Percentiles rank a stretch among this genome's conserved stretches.
Conservation (phyloP, 1,284 basidiomycete genomes). For the Tylopilus microsporus region DNA sequence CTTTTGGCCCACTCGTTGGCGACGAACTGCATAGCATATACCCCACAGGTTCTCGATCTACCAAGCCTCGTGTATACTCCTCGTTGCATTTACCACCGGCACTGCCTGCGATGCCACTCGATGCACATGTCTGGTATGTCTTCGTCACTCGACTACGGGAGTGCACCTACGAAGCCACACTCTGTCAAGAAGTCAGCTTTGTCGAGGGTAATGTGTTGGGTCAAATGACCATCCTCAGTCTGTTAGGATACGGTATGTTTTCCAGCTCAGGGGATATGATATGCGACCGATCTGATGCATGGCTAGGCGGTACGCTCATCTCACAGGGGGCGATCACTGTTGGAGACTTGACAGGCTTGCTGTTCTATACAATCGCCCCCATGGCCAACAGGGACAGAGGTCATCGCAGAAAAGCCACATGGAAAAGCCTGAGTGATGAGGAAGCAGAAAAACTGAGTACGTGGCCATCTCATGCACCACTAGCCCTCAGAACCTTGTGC, state of each 20-base stretch:
- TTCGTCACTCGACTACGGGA: slow-evolving; percentile 71
- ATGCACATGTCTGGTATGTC: slow-evolving; percentile 76
- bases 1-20: not conserved
- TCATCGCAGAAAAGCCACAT: slow-evolving; percentile 45
- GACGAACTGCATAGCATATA: slow-evolving; percentile 51
- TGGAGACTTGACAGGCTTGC: slow-evolving; percentile 83
- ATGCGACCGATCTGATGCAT: not conserved
- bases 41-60: slow-evolving; percentile 74
- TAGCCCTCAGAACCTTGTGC: not conserved
- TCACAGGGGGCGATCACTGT: slow-evolving; percentile 84
- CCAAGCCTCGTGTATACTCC: slow-evolving; percentile 72
- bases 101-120: slow-evolving; percentile 86
- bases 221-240: slow-evolving; percentile 79
- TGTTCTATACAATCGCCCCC: slow-evolving; percentile 79
- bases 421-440: slow-evolving; percentile 62
- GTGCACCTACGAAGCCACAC: slow-evolving; percentile 74
- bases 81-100: slow-evolving; percentile 82
- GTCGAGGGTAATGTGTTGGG: slow-evolving; percentile 94
- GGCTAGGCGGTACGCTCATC: slow-evolving; percentile 81
- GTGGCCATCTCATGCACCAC: slow-evolving; percentile 26
- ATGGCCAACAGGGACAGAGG: slow-evolving; percentile 40
- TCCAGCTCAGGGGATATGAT: not conserved
- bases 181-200: slow-evolving; percentile 88
- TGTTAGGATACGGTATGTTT: slow-evolving; percentile 80
- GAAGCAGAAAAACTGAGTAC: slow-evolving; percentile 56